A percentile compares a stretch with the other conserved stretches of the same genome.
Evolutionary conservation across 352 stramenopile species (phyloP).

Genomic region (Globisporangium mamillatum): DNA sequence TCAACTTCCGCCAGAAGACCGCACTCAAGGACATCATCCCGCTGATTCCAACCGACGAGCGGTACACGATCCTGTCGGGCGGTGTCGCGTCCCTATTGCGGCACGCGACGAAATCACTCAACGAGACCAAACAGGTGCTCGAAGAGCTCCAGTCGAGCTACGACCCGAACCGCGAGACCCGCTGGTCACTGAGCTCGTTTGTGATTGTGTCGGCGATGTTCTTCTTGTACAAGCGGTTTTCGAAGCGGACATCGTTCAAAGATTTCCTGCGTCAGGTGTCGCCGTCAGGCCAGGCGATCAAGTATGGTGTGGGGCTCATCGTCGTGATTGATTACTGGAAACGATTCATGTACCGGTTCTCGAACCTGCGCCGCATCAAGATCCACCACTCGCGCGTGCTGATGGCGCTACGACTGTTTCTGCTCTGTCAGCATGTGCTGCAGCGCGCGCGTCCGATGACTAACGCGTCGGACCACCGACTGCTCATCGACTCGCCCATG

Average conservation of each 20-base stretch:
- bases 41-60: constrained; percentile 76
- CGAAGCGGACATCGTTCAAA: constrained; percentile 61
- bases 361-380: constrained; percentile 81
- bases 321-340: constrained; percentile 74
- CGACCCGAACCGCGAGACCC: constrained; percentile 79
- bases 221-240: constrained; percentile 73
- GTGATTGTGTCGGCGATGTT: constrained; percentile 45
- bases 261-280: constrained; percentile 66
- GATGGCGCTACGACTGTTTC: constrained; percentile 80
- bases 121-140: constrained; percentile 77
- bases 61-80: constrained; percentile 79
- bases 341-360: constrained; percentile 77
- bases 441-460: constrained; percentile 69
- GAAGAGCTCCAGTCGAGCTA: constrained; percentile 81
- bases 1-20: constrained; percentile 79
- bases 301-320: constrained; percentile 52
- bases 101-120: constrained; percentile 79
- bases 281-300: constrained; percentile 60
- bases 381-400: constrained; percentile 81
- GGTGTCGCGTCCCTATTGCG: constrained; percentile 74
- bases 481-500: constrained; percentile 83
- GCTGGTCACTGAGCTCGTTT: constrained; percentile 79
- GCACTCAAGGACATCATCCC: constrained; percentile 88
- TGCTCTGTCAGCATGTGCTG: constrained; percentile 82
- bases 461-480: constrained; percentile 67